phyloP scores from a whole-genome alignment of 495 filamentous ascomycete species.

The Aspergillus biplanus region DNA sequence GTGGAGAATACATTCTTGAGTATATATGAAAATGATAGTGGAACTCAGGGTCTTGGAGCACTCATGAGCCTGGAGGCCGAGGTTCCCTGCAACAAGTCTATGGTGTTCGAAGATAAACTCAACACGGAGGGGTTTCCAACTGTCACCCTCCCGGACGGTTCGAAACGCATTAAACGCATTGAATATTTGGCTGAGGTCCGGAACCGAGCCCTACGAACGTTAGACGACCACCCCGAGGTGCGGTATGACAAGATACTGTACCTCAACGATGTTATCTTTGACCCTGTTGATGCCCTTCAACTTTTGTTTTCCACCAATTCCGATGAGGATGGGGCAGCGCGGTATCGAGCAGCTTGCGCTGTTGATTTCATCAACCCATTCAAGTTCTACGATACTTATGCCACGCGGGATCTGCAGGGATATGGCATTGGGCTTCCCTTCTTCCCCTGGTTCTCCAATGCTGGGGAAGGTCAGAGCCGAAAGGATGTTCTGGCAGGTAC shows the following conservation, averaged over 20 bases:
- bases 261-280: conserved; percentile 76
- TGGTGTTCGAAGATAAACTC: conserved; percentile 59
- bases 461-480: conserved; percentile 60
- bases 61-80: conserved; percentile 46
- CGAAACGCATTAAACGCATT: conserved; percentile 67
- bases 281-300: conserved; percentile 69
- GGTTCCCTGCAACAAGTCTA: conserved; percentile 53
- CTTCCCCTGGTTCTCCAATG: conserved; percentile 72
- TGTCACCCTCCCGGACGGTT: conserved; percentile 64
- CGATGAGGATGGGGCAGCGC: conserved; percentile 53
- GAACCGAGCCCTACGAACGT: conserved; percentile 70
- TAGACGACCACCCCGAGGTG: conserved; percentile 50
- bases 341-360: conserved; percentile 80
- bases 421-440: conserved; percentile 71
- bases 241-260: conserved; percentile 72
- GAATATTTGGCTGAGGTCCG: conserved; percentile 77
- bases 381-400: conserved; percentile 84
- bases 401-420: conserved; percentile 74
- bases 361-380: conserved; percentile 76
- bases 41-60: conserved; percentile 48
- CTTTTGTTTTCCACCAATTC: conserved; percentile 78
- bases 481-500: conserved; percentile 61
- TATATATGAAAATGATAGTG: conserved; percentile 74
- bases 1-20: conserved; percentile 54
- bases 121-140: conserved; percentile 54